Conservation (phyloP, 345 rosid genomes). For the Corchorus olitorius region DNA sequence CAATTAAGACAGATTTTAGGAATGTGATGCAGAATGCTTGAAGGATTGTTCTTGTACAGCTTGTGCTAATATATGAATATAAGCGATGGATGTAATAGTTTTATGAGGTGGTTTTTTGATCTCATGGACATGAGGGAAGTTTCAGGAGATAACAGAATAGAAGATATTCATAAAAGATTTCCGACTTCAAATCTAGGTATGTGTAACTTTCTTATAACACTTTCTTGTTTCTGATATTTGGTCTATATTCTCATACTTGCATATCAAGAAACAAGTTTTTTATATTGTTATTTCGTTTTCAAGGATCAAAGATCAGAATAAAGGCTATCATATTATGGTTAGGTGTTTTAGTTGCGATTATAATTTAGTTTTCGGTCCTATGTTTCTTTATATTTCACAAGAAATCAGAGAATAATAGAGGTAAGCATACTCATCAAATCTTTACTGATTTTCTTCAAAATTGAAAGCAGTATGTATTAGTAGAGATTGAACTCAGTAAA, state of each 20-base stretch:
- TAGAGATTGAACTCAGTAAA: neutral
- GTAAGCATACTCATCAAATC: conserved; percentile 4
- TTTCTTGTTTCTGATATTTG: neutral
- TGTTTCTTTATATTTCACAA: neutral
- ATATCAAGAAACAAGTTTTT: too few relatives aligned
- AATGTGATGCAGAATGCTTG: conserved; percentile 33
- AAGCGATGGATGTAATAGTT: conserved; percentile 33
- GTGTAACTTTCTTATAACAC: too few relatives aligned
- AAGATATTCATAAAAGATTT: conserved; percentile 32
- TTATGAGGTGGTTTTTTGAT: conserved; percentile 39
- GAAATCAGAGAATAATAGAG: conserved; percentile 1
- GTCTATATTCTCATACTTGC: too few relatives aligned
- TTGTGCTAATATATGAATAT: conserved; percentile 25
- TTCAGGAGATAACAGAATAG: conserved; percentile 15
- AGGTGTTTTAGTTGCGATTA: neutral
- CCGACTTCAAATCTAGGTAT: conserved; percentile 38
- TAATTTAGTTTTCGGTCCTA: neutral
- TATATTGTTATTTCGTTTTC: neutral
- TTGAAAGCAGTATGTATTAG: neutral
- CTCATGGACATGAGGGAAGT: conserved; percentile 35
- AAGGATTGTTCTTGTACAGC: conserved; percentile 42
- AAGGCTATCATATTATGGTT: neutral
- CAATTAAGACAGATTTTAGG: too few relatives aligned
- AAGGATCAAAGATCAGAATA: neutral
- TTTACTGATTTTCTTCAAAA: neutral